A percentile compares a stretch with the other conserved stretches of the same genome.
Evolutionary conservation across 441 rosid genomes (phyloP).

Genomic region (Brassica balearica): DNA sequence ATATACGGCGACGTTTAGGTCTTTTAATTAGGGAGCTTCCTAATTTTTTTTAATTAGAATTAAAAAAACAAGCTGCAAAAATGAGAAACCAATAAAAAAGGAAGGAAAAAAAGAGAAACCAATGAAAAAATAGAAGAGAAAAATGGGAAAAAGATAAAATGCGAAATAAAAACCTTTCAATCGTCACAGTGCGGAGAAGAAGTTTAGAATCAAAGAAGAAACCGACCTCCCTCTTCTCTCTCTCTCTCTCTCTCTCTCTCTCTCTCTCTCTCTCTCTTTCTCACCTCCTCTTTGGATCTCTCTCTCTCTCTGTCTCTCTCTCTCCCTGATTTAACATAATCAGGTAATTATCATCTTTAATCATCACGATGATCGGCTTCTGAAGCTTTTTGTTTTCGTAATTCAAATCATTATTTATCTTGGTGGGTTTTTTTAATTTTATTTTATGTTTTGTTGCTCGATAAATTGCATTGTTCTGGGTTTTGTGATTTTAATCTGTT

Average conservation of each 20-base stretch:
- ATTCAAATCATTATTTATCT: neutral
- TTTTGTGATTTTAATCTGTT: conserved; percentile 5
- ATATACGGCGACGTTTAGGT: conserved; percentile 13
- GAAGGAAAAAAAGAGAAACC: conserved; percentile 35
- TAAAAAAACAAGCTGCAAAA: neutral
- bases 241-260: conserved; percentile 17
- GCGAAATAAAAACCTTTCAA: conserved; percentile 27
- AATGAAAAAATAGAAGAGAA: conserved; percentile 29
- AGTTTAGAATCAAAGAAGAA: conserved; percentile 40
- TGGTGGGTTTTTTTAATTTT: neutral
- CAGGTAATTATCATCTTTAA: conserved; percentile 40
- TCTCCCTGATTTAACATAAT: conserved; percentile 46
- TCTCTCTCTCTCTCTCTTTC: conserved; percentile 21
- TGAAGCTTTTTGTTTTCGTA: neutral
- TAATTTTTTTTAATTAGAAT: neutral
- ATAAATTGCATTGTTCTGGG: conserved; percentile 43
- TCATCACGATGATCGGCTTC: conserved; percentile 23
- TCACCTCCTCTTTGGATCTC: conserved; percentile 41
- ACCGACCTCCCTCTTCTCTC: conserved; percentile 41
- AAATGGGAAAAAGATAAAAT: conserved; percentile 10
- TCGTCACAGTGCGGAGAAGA: conserved; percentile 29
- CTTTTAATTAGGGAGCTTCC: conserved; percentile 22
- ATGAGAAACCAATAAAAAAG: conserved; percentile 29
- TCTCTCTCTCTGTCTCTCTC: conserved; percentile 22
- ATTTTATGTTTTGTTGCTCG: conserved; percentile 11